phyloP scores from a whole-genome alignment of 2,329 filamentous ascomycete genomes.

The Dactylellina sp. region DNA sequence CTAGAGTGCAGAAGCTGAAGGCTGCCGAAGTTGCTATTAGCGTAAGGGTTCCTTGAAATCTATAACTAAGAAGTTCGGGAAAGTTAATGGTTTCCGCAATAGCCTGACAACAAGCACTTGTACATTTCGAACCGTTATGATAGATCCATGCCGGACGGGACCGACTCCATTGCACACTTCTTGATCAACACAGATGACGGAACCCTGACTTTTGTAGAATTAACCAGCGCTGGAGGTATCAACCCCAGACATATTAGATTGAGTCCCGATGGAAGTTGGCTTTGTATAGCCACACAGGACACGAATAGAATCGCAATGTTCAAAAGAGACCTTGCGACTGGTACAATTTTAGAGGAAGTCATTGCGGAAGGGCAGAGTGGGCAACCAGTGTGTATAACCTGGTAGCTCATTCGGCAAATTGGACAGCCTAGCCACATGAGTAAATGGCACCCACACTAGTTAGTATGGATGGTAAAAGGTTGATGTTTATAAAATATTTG shows the following conservation, averaged over 20 bases:
- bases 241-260: conserved; percentile 69
- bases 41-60: conserved; percentile 65
- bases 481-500: too few relatives aligned
- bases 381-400: conserved; percentile 54
- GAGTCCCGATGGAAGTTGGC: conserved; percentile 73
- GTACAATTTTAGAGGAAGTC: conserved; percentile 62
- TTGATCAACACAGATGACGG: conserved; percentile 70
- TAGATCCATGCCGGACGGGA: conserved; percentile 65
- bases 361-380: conserved; percentile 53
- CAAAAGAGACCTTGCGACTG: conserved; percentile 71
- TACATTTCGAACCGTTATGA: conserved; percentile 77
- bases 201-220: conserved; percentile 69
- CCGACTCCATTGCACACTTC: conserved; percentile 74
- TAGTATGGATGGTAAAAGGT: too few relatives aligned
- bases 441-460: too few relatives aligned
- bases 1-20: conserved; percentile 61
- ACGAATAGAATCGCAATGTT: conserved; percentile 74
- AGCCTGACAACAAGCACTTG: conserved; percentile 73
- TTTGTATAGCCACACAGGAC: conserved; percentile 75
- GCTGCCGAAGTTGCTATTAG: conserved; percentile 72
- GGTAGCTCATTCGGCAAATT: conserved; percentile 18
- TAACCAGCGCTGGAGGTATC: conserved; percentile 73
- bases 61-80: neutral
- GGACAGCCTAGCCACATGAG: too few relatives aligned
- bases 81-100: conserved; percentile 14